Evolutionary conservation across 1,284 basidiomycete genomes (phyloP).

Genomic region (Earliella scabrosa): DNA sequence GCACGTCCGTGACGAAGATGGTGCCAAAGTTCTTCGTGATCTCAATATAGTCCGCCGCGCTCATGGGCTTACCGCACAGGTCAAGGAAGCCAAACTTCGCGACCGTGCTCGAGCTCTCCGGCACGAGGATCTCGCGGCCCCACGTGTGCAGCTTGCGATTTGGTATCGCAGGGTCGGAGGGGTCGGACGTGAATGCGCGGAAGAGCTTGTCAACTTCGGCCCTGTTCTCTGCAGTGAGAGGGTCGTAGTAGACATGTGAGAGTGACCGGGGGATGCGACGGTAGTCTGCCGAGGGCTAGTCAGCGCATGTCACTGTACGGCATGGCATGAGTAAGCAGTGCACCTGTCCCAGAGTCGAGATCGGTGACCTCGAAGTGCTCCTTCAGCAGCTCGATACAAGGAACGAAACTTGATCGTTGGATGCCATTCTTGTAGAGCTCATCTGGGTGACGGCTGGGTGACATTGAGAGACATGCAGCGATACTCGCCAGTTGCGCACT

Average conservation of each 20-base stretch:
- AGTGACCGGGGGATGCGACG: conserved; percentile 88
- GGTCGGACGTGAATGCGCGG: conserved; percentile 61
- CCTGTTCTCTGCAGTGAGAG: conserved; percentile 67
- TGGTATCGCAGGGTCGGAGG: conserved; percentile 58
- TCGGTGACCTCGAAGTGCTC: conserved; percentile 86
- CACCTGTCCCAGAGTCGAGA: conserved; percentile 93
- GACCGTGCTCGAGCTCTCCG: conserved; percentile 77
- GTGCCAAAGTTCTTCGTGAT: conserved; percentile 88
- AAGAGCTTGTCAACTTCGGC: conserved; percentile 86
- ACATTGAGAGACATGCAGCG: conserved; percentile 6
- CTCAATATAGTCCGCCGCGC: conserved; percentile 96
- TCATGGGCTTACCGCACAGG: conserved; percentile 88
- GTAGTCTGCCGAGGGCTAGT: conserved; percentile 66
- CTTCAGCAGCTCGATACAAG: conserved; percentile 95
- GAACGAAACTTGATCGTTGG: conserved; percentile 95
- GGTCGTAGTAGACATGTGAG: conserved; percentile 91
- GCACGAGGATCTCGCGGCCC: conserved; percentile 85
- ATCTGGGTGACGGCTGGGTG: conserved; percentile 88
- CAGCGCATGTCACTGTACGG: not conserved
- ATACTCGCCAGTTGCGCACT: conserved; percentile 29
- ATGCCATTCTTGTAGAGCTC: conserved; percentile 99
- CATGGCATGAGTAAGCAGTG: conserved; percentile 25
- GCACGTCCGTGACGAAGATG: conserved; percentile 88
- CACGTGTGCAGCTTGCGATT: conserved; percentile 82
- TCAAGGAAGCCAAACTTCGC: conserved; percentile 90